These are phyloP conservation scores for Dryas alaskensis DNA, from an alignment of 306 rosid genomes.

Conservation along the genomic window DNA sequence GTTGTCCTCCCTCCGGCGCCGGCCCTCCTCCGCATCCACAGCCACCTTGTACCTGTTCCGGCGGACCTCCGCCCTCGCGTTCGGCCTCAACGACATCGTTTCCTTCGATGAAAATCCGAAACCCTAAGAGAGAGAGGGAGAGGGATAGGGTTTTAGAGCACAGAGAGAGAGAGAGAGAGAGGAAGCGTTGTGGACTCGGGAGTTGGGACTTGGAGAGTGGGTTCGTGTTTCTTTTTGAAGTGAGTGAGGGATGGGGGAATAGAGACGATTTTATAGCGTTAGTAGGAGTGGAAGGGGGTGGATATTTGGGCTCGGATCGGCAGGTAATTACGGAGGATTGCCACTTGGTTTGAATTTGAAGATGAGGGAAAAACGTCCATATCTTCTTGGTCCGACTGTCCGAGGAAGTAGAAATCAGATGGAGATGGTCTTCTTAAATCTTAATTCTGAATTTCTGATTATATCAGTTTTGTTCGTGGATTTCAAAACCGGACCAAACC, in stretches of 20 bases:
- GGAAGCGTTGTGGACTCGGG: not conserved
- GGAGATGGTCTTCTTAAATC: no score
- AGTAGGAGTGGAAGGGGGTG: not conserved
- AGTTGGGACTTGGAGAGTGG: not conserved
- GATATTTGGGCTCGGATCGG: slow-evolving; percentile 51
- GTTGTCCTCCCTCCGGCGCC: slow-evolving; percentile 88
- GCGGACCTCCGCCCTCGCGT: slow-evolving; percentile 84
- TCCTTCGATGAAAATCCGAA: not conserved
- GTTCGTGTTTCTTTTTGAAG: not conserved
- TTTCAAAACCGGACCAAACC: not conserved
- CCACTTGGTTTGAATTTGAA: slow-evolving; percentile 59
- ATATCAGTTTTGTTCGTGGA: not conserved
- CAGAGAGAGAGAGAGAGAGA: not conserved
- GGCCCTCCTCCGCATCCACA: slow-evolving; percentile 98
- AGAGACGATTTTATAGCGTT: slow-evolving; percentile 28
- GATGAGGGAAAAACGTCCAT: slow-evolving; percentile 37
- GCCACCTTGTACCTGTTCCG: slow-evolving; percentile 97
- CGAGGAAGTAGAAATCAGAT: no score
- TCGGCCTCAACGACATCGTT: slow-evolving; percentile 93
- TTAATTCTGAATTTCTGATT: no score
- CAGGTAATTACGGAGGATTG: slow-evolving; percentile 30
- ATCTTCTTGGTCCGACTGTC: not conserved
- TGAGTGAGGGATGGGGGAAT: slow-evolving; percentile 8
- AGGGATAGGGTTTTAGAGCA: slow-evolving; percentile 25
- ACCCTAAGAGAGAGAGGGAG: slow-evolving; percentile 19